Evolutionary conservation across 805 yeast genomes (phyloP).

Genomic region (Metschnikowia cubensis): DNA sequence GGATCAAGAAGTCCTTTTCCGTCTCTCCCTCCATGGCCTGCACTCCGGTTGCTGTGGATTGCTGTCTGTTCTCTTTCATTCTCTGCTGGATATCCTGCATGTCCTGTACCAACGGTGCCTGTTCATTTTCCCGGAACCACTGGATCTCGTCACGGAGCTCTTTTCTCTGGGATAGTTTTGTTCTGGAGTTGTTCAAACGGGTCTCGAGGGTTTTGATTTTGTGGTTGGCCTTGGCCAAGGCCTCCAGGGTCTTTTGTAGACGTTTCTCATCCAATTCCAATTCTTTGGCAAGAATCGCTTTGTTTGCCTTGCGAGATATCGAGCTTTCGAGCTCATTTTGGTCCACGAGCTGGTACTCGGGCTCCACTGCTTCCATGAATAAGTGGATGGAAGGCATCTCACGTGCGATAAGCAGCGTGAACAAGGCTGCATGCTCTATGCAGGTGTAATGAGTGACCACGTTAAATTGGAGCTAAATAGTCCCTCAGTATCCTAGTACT

Average conservation of each 20-base stretch:
- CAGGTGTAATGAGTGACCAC: not conserved
- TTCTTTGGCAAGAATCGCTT: conserved; percentile 56
- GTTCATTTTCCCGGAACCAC: conserved; percentile 46
- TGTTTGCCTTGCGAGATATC: conserved; percentile 67
- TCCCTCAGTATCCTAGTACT: no score
- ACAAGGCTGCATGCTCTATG: not conserved
- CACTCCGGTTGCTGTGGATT: conserved; percentile 32
- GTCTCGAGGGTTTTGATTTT: conserved; percentile 47
- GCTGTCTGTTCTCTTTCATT: conserved; percentile 33
- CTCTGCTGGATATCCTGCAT: conserved; percentile 47
- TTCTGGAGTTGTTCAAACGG: conserved; percentile 46
- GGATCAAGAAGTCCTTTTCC: conserved; percentile 70
- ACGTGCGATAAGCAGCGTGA: conserved; percentile 6
- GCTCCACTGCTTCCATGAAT: conserved; percentile 1
- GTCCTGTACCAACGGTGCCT: conserved; percentile 55
- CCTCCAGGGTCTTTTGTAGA: conserved; percentile 59
- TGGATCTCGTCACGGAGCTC: conserved; percentile 51
- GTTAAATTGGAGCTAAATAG: no score
- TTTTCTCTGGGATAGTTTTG: conserved; percentile 63
- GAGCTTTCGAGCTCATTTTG: conserved; percentile 76
- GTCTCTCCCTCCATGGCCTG: conserved; percentile 51
- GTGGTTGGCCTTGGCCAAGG: conserved; percentile 38
- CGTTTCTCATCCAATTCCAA: conserved; percentile 72
- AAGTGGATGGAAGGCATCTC: not conserved
- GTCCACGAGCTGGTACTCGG: conserved; percentile 49